These are phyloP conservation scores for Limtongia smithiae DNA, from an alignment of 805 yeast species.

Conservation along the genomic window DNA sequence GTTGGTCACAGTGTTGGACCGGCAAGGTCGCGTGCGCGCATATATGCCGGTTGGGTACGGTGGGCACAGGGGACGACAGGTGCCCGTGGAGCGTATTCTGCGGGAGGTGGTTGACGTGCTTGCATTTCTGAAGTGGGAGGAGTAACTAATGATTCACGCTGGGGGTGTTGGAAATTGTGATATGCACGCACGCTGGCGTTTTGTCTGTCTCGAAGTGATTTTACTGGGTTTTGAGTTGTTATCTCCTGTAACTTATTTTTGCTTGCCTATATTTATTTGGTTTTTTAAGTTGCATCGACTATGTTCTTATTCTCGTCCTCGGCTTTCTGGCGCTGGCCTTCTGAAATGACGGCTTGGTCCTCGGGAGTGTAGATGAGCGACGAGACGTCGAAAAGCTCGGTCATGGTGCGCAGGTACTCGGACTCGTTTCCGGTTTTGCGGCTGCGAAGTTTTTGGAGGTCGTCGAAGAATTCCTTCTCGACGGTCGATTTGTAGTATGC, in stretches of 20 bases:
- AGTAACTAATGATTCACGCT: neutral
- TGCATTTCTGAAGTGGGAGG: slow-evolving; percentile 16
- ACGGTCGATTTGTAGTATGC: slow-evolving; percentile 15
- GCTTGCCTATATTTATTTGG: neutral
- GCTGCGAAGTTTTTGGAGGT: slow-evolving; percentile 4
- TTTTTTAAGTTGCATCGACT: neutral
- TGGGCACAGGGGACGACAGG: slow-evolving; percentile 11
- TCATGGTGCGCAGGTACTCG: neutral
- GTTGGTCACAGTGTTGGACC: slow-evolving; percentile 18
- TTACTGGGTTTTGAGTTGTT: too few relatives aligned
- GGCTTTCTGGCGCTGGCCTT: neutral
- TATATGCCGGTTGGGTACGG: slow-evolving; percentile 26
- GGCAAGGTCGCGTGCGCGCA: slow-evolving; percentile 8
- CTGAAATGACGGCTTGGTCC: too few relatives aligned
- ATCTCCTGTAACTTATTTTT: too few relatives aligned
- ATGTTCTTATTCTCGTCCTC: neutral
- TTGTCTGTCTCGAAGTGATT: too few relatives aligned
- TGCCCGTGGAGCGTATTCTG: slow-evolving; percentile 14
- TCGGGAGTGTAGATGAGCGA: neutral
- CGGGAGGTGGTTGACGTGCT: slow-evolving; percentile 13
- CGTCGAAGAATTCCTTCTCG: slow-evolving; percentile 10
- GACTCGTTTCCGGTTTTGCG: neutral
- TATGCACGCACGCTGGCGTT: too few relatives aligned
- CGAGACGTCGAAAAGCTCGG: neutral
- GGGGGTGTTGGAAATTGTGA: too few relatives aligned